Conservation (phyloP, 345 rosid genomes). For the Eutrema yunnanense region DNA sequence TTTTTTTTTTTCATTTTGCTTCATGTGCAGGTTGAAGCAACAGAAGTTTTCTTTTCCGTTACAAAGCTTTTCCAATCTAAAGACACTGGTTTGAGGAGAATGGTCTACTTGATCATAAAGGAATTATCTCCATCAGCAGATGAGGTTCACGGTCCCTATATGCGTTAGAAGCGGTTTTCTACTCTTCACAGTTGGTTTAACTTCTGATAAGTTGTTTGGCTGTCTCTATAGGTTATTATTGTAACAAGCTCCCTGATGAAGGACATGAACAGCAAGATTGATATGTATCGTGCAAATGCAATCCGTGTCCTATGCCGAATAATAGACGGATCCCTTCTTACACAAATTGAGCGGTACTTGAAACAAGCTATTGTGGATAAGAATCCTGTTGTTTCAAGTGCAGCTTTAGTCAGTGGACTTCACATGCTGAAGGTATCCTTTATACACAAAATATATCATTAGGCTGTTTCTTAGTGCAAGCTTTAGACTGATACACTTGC, state of each 20-base stretch:
- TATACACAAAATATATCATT: neutral
- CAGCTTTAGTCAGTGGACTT: conserved; percentile 96
- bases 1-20: neutral
- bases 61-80: conserved; percentile 95
- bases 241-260: conserved; percentile 98
- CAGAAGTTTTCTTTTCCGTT: conserved; percentile 92
- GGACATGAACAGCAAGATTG: conserved; percentile 99
- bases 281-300: conserved; percentile 97
- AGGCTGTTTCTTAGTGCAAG: neutral
- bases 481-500: neutral
- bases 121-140: conserved; percentile 94
- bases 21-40: conserved; percentile 67
- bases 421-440: conserved; percentile 81
- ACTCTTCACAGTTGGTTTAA: neutral
- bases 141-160: conserved; percentile 50
- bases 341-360: conserved; percentile 92
- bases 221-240: conserved; percentile 65
- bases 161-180: neutral
- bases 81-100: conserved; percentile 90
- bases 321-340: conserved; percentile 85
- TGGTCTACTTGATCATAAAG: conserved; percentile 97
- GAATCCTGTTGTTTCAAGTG: conserved; percentile 98
- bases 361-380: conserved; percentile 99
- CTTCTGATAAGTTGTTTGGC: conserved; percentile 5
- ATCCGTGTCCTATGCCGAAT: conserved; percentile 95